These are phyloP conservation scores for Lachnellula subtilissima DNA, from an alignment of 2,329 filamentous ascomycete species.

Conservation along the genomic window DNA sequence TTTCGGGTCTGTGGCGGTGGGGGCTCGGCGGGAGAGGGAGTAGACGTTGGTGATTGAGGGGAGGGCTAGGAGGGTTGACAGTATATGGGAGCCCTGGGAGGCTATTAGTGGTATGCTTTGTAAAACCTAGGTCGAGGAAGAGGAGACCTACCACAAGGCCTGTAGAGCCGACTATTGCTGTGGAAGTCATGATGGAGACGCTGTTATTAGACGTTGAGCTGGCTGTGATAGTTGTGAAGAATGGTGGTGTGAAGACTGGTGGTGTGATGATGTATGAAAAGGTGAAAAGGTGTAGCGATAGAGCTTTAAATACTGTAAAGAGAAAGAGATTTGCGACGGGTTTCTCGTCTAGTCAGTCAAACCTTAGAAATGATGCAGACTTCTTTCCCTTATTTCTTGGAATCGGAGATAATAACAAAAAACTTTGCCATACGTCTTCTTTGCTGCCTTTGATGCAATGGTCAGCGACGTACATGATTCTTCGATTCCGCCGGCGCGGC, in stretches of 20 bases:
- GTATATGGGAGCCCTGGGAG: constrained; percentile 62
- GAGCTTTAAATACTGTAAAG: background rate
- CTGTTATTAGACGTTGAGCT: background rate
- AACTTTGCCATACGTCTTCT: no score
- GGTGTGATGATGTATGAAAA: background rate
- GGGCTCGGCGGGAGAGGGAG: constrained; percentile 61
- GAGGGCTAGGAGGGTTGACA: constrained; percentile 56
- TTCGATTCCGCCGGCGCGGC: no score
- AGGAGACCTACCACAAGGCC: constrained; percentile 42
- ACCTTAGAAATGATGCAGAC: no score
- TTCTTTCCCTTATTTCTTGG: no score
- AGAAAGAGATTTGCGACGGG: background rate
- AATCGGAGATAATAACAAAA: no score
- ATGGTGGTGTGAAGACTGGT: background rate
- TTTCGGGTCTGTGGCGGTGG: constrained; percentile 47
- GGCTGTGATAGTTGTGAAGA: background rate
- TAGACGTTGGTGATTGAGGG: constrained; percentile 48
- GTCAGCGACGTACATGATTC: no score
- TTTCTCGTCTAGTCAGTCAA: background rate
- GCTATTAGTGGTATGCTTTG: constrained; percentile 7
- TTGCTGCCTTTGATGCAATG: no score
- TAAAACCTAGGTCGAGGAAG: background rate
- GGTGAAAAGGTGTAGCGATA: background rate
- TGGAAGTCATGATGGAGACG: constrained; percentile 37
- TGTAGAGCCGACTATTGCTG: constrained; percentile 41